These are phyloP conservation scores for Paspalum notatum DNA, from an alignment of 176 grass and related monocot species.

Conservation along the genomic window DNA sequence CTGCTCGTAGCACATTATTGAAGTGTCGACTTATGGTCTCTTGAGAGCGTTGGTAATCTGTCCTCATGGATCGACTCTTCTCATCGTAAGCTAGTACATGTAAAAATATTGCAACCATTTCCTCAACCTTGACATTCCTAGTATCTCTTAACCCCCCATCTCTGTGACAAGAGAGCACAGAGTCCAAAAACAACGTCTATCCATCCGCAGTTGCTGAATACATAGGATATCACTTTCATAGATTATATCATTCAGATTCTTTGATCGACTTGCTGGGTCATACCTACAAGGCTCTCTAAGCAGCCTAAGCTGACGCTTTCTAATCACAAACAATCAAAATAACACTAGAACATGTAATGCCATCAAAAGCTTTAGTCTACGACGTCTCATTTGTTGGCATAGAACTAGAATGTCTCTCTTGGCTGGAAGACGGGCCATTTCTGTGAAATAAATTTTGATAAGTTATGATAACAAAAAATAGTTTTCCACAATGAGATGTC, in stretches of 20 bases:
- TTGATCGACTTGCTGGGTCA: no score
- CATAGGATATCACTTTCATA: neutral
- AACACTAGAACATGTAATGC: no score
- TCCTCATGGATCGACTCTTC: neutral
- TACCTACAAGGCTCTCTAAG: no score
- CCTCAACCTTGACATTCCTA: neutral
- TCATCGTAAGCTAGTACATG: constrained; percentile 15
- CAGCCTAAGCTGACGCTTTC: no score
- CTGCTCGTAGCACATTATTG: neutral
- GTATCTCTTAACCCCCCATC: neutral
- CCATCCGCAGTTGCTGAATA: neutral
- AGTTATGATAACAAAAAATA: no score
- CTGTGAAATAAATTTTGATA: neutral
- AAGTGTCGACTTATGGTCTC: neutral
- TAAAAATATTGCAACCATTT: constrained; percentile 11
- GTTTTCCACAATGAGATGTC: no score
- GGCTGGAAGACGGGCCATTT: neutral
- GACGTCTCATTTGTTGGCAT: no score
- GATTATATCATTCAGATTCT: no score
- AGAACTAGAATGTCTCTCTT: no score
- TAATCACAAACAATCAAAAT: no score
- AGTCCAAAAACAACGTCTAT: neutral
- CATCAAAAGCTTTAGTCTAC: no score
- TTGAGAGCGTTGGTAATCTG: neutral
- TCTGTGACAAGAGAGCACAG: constrained; percentile 14